These are phyloP conservation scores for Aspergillus baeticus DNA, from an alignment of 495 filamentous ascomycete genomes.

Conservation along the genomic window DNA sequence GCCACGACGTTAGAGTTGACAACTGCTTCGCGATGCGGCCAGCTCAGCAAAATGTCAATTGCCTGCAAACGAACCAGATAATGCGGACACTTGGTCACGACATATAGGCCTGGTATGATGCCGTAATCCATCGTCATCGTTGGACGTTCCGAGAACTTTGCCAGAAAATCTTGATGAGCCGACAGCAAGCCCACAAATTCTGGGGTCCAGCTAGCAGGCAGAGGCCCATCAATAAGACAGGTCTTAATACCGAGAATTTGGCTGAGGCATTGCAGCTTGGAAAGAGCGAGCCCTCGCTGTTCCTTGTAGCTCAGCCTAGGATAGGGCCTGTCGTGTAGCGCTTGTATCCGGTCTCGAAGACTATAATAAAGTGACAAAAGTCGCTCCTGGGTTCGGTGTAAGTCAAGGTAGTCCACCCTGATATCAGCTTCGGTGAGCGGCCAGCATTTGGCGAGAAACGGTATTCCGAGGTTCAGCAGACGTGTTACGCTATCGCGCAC, in stretches of 20 bases:
- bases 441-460: slow-evolving; percentile 20
- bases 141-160: slow-evolving; percentile 14
- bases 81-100: slow-evolving; percentile 17
- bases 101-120: slow-evolving; percentile 11
- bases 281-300: slow-evolving; percentile 6
- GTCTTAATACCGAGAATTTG: slow-evolving; percentile 15
- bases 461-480: slow-evolving; percentile 14
- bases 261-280: slow-evolving; percentile 9
- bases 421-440: slow-evolving; percentile 14
- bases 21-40: slow-evolving; percentile 22
- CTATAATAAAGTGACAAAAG: slow-evolving; percentile 8
- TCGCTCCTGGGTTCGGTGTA: slow-evolving; percentile 13
- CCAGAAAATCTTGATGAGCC: slow-evolving; percentile 5
- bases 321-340: neutral
- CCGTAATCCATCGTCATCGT: slow-evolving; percentile 20
- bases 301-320: neutral
- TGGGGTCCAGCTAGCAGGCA: slow-evolving; percentile 1
- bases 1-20: slow-evolving; percentile 16
- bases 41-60: slow-evolving; percentile 10
- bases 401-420: slow-evolving; percentile 2
- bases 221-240: slow-evolving; percentile 12
- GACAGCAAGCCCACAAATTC: slow-evolving; percentile 9
- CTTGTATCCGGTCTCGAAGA: neutral
- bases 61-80: slow-evolving; percentile 17
- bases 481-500: slow-evolving; percentile 4